phyloP scores from a whole-genome alignment of 129 eudicot genomes.

The Tanacetum coccineum region DNA sequence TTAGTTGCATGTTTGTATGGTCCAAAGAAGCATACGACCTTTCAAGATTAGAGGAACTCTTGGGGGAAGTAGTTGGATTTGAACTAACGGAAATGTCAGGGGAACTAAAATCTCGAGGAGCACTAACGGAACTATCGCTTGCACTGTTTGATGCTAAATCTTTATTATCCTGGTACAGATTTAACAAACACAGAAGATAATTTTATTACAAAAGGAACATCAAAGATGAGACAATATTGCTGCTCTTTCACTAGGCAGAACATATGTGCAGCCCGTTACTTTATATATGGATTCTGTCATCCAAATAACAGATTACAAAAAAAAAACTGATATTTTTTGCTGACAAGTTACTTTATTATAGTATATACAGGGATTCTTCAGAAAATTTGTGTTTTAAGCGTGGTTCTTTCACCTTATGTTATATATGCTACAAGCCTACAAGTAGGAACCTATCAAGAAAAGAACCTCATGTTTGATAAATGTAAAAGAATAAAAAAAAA shows the following conservation, averaged over 20 bases:
- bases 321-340: neutral
- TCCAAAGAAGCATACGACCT: slow-evolving; percentile 67
- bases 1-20: slow-evolving; percentile 78
- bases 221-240: neutral
- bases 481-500: no score
- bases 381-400: neutral
- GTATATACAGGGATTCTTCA: neutral
- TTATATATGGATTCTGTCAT: neutral
- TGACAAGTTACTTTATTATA: no score
- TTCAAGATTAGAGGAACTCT: slow-evolving; percentile 44
- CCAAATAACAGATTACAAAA: neutral
- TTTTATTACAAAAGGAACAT: neutral
- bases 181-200: neutral
- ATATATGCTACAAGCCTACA: slow-evolving; percentile 7
- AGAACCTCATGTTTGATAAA: neutral
- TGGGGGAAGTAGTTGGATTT: slow-evolving; percentile 58
- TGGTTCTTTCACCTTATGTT: neutral
- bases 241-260: slow-evolving; percentile 10
- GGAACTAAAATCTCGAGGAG: slow-evolving; percentile 56
- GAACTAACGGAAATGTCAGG: slow-evolving; percentile 63
- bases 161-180: slow-evolving; percentile 62
- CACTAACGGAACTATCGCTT: slow-evolving; percentile 65
- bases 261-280: neutral
- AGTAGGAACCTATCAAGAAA: slow-evolving; percentile 4
- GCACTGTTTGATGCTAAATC: slow-evolving; percentile 73